Conservation (phyloP, 2,329 filamentous ascomycete species). For the Fusarium sp. region DNA sequence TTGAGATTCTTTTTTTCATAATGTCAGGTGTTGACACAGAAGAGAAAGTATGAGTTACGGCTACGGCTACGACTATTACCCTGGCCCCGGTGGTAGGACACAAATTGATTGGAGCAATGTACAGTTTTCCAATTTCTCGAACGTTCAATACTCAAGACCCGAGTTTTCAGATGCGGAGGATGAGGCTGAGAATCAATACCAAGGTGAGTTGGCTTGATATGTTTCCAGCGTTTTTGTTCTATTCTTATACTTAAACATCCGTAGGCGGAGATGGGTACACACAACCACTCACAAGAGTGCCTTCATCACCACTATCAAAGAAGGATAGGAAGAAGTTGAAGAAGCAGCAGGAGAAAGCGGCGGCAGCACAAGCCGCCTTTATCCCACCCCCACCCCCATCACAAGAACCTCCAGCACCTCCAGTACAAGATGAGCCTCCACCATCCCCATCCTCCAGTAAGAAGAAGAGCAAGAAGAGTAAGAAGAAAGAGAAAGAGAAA, state of each 20-base stretch:
- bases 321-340: conserved; percentile 39
- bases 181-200: conserved; percentile 32
- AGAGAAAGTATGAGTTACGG: conserved; percentile 56
- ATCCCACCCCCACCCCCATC: conserved; percentile 13
- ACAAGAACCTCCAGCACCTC: conserved; percentile 25
- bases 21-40: conserved; percentile 46
- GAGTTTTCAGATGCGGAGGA: conserved; percentile 56
- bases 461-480: conserved; percentile 42
- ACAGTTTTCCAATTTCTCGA: conserved; percentile 57
- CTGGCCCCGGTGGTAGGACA: conserved; percentile 51
- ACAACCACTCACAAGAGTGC: conserved; percentile 26
- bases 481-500: conserved; percentile 35
- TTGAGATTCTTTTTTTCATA: conserved; percentile 36
- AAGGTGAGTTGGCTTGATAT: conserved; percentile 30
- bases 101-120: conserved; percentile 53
- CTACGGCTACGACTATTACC: conserved; percentile 50
- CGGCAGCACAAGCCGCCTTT: conserved; percentile 12
- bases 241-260: background rate
- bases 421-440: conserved; percentile 18
- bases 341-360: conserved; percentile 27
- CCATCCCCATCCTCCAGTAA: conserved; percentile 20
- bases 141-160: conserved; percentile 55
- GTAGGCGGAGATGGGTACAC: conserved; percentile 26
- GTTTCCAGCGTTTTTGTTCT: background rate
- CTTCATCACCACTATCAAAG: conserved; percentile 22